Evolutionary conservation across 139 green algal species (phyloP), one percentile per base, ranked within the genome.

Genomic region (Volvox africanus): DNA sequence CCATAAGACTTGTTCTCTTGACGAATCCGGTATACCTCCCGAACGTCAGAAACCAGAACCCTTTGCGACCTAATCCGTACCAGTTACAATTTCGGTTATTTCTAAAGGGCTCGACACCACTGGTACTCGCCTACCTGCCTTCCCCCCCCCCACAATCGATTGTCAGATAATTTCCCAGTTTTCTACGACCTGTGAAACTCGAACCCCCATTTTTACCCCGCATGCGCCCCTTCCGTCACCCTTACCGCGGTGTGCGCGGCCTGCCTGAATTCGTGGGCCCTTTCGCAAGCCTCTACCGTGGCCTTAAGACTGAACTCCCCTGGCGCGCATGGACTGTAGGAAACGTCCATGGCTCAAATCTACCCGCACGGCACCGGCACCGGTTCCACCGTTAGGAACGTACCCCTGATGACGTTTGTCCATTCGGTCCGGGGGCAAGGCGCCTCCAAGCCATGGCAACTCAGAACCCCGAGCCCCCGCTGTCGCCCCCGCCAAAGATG

Each of bases 281-380:
- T n/a, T n/a, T n/a, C n/a, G n/a, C n/a, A n/a, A n/a, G n/a, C n/a
- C n/a, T 13, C 21, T 26, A 77, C 68, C 68, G 68, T 26, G n/a
- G 19, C 33, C 1, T 81, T 24, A 20, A 20, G 33, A 19, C 30
- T 18, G 30, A 1, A 24, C 32, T 24, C 75, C 75, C 14, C 75
- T 24, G 75, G 75, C 33, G 1, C 78, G 36, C 50, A 86, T 14
- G 24, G 80, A 44, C 80, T 86, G 50, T 3, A 86, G 80, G 24
- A 86, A 71, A 3, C 80, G 80, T 24, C 80, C 80, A 44, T 86
- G 26, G 50, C 80, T 86, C 80, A 86, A 71, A n/a, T 86, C 37
- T 26, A 86, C 80, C 26, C 80, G 50, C 0, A 86, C 50, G 9
- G 24, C 80, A 18, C 80, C 26, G 21, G 22, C 20, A 32, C 20